Percentiles rank a stretch among this genome's conserved stretches.
Conservation (phyloP, 306 rosid species). For the Cotoneaster glaucophyllus region DNA sequence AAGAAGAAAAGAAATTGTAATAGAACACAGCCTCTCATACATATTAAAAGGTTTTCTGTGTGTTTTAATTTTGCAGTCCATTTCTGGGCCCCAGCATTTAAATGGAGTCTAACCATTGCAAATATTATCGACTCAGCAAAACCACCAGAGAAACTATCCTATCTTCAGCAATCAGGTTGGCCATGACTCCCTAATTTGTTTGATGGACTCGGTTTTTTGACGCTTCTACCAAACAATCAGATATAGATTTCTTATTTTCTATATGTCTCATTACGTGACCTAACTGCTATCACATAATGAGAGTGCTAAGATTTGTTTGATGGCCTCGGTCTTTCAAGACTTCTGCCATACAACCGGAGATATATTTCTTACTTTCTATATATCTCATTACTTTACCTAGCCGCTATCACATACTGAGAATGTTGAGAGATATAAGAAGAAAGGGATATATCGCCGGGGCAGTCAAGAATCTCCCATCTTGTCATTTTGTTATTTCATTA, state of each 20-base stretch:
- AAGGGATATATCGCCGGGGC: background rate
- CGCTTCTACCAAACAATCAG: background rate
- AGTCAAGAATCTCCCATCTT: background rate
- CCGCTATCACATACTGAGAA: background rate
- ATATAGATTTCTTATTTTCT: too few species aligned
- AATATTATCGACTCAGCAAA: constrained; percentile 17
- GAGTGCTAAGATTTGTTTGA: background rate
- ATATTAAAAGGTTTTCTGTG: background rate
- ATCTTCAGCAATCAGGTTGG: constrained; percentile 20
- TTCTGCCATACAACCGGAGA: background rate
- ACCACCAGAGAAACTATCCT: constrained; percentile 24
- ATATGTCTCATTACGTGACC: background rate
- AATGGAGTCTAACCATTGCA: constrained; percentile 24
- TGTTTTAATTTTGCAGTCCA: constrained; percentile 3
- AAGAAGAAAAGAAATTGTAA: background rate
- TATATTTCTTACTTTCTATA: too few species aligned
- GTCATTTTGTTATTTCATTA: background rate
- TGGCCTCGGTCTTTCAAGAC: background rate
- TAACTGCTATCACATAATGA: too few species aligned
- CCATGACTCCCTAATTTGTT: background rate
- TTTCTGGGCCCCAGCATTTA: constrained; percentile 28
- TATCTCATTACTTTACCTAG: background rate
- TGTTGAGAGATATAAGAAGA: too few species aligned
- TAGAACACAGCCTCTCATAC: background rate
- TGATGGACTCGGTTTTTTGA: background rate